Conservation (phyloP, 2,329 filamentous ascomycete species). For the Colletotrichum sp. region DNA sequence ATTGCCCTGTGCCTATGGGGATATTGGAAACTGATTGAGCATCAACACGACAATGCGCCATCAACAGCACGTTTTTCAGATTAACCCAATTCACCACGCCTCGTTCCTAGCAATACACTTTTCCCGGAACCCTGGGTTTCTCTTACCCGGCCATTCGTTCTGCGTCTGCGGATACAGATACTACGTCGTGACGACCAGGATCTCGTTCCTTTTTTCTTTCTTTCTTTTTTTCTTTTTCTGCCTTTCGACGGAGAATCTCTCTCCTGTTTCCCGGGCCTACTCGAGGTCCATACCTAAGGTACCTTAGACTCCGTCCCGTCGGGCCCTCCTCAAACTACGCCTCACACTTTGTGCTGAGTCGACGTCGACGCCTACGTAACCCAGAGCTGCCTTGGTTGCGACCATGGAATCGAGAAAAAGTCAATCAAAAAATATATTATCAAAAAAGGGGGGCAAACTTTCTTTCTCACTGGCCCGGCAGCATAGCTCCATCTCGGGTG, state of each 20-base stretch:
- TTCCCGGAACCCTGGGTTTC: conserved; percentile 2
- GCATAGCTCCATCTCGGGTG: not conserved
- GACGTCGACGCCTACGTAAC: not conserved
- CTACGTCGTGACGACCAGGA: not conserved
- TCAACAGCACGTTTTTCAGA: not conserved
- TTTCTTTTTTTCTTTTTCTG: not conserved
- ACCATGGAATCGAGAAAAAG: not conserved
- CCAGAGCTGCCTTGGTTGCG: not conserved
- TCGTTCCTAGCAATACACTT: not conserved
- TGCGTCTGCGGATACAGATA: not conserved
- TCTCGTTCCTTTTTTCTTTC: not conserved
- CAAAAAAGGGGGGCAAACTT: not conserved
- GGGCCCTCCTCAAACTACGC: not conserved
- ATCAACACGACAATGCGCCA: not conserved
- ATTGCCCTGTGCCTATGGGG: not conserved
- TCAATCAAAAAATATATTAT: not conserved
- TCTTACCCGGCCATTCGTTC: not conserved
- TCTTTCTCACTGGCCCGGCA: not conserved
- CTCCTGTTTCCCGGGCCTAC: not conserved
- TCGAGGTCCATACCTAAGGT: not conserved
- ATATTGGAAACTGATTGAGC: not conserved
- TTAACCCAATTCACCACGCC: not conserved
- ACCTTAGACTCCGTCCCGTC: not conserved
- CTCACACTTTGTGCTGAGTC: not conserved
- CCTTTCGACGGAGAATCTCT: not conserved